Conservation (phyloP, 257 asterid species). For the Sherardia arvensis region DNA sequence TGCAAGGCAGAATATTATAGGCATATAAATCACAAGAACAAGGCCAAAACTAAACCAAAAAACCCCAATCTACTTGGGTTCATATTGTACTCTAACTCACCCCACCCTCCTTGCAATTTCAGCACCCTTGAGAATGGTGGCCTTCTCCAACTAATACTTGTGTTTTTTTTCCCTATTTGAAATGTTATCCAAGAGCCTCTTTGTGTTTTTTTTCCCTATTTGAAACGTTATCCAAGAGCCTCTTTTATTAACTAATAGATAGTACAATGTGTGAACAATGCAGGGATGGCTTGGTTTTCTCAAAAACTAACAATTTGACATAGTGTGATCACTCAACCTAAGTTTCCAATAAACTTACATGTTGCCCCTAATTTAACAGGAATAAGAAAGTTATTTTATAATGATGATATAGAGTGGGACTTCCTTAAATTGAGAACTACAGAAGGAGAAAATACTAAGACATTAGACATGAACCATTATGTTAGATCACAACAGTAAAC, state of each 20-base stretch:
- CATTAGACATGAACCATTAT: not conserved
- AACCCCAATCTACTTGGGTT: no score
- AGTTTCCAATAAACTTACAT: not conserved
- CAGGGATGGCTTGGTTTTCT: not conserved
- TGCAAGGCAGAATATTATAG: not conserved
- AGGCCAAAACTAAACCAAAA: no score
- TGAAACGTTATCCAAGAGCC: not conserved
- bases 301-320: not conserved
- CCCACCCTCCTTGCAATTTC: not conserved
- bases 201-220: not conserved
- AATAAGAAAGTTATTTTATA: not conserved
- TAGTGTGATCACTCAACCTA: not conserved
- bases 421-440: not conserved
- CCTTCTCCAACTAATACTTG: not conserved
- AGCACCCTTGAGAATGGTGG: not conserved
- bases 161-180: not conserved
- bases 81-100: not conserved
- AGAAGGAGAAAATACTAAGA: not conserved
- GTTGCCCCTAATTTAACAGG: not conserved
- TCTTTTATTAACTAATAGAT: not conserved
- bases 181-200: not conserved
- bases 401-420: not conserved
- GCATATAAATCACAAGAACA: not conserved
- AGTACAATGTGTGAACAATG: not conserved
- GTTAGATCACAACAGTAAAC: not conserved